phyloP scores from a whole-genome alignment of 306 rosid genomes.

The Cercis canadensis region DNA sequence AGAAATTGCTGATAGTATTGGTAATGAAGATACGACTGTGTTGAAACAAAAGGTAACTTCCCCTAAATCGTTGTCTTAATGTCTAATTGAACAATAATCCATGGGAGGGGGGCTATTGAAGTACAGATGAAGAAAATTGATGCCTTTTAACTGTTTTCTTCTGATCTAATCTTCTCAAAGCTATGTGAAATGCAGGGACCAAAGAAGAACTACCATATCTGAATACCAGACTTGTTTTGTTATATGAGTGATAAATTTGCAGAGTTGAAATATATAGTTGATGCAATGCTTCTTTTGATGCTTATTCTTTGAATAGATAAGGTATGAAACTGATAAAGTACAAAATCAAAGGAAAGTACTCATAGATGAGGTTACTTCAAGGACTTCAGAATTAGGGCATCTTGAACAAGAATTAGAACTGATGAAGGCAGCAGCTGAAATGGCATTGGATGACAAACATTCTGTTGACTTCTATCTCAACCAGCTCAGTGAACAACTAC shows the following conservation, averaged over 20 bases:
- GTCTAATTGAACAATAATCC: neutral
- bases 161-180: conserved; percentile 29
- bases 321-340: conserved; percentile 38
- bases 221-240: conserved; percentile 12
- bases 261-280: conserved; percentile 9
- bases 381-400: conserved; percentile 55
- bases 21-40: conserved; percentile 29
- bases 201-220: conserved; percentile 19
- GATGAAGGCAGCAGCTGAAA: conserved; percentile 58
- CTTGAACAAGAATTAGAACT: conserved; percentile 70
- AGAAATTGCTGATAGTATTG: conserved; percentile 20
- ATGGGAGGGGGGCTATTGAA: neutral
- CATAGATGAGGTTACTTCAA: conserved; percentile 42
- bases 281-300: conserved; percentile 30
- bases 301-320: conserved; percentile 40
- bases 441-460: conserved; percentile 57
- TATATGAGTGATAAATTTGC: conserved; percentile 1
- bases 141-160: conserved; percentile 7
- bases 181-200: conserved; percentile 29
- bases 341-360: conserved; percentile 54
- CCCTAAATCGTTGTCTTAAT: conserved; percentile 24
- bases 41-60: conserved; percentile 39
- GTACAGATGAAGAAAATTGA: conserved; percentile 8
- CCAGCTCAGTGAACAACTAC: conserved; percentile 61
- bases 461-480: conserved; percentile 63